Evolutionary conservation across 208 protist genomes (phyloP).

Genomic region (Porcisia hertigi): DNA sequence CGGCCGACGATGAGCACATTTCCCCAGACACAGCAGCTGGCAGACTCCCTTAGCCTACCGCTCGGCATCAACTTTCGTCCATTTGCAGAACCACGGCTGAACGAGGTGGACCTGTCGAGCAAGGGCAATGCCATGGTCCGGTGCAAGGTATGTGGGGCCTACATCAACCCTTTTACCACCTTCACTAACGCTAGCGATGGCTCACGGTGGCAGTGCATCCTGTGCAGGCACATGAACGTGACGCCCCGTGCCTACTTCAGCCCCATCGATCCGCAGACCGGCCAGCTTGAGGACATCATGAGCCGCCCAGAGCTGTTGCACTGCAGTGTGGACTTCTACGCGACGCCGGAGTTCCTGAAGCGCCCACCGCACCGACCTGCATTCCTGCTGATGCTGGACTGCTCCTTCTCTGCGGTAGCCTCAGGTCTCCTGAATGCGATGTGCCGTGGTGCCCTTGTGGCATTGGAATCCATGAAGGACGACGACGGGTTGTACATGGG

Average conservation of each 20-base stretch:
- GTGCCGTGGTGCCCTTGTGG: constrained; percentile 65
- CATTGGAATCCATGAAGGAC: constrained; percentile 75
- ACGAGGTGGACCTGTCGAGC: constrained; percentile 69
- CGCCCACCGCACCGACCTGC: constrained; percentile 88
- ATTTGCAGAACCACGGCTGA: constrained; percentile 61
- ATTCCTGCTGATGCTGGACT: constrained; percentile 96
- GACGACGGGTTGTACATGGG: constrained; percentile 87
- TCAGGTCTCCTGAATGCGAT: constrained; percentile 82
- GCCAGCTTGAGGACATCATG: constrained; percentile 77
- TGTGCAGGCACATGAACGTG: constrained; percentile 95
- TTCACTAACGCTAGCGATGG: constrained; percentile 90
- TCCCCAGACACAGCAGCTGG: constrained; percentile 55
- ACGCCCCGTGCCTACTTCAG: constrained; percentile 63
- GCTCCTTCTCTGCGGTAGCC: constrained; percentile 86
- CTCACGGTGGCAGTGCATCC: constrained; percentile 93
- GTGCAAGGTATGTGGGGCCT: constrained; percentile 91
- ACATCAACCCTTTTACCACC: constrained; percentile 98
- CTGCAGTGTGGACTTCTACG: constrained; percentile 93
- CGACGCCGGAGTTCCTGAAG: constrained; percentile 95
- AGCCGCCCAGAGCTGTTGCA: constrained; percentile 89
- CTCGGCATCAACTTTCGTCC: constrained; percentile 78
- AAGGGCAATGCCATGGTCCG: constrained; percentile 76
- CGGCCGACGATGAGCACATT: constrained; percentile 68
- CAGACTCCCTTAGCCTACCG: constrained; percentile 65
- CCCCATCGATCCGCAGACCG: constrained; percentile 81